Conservation (phyloP, 176 grass and related monocot species). For the Elymus sibiricus region DNA sequence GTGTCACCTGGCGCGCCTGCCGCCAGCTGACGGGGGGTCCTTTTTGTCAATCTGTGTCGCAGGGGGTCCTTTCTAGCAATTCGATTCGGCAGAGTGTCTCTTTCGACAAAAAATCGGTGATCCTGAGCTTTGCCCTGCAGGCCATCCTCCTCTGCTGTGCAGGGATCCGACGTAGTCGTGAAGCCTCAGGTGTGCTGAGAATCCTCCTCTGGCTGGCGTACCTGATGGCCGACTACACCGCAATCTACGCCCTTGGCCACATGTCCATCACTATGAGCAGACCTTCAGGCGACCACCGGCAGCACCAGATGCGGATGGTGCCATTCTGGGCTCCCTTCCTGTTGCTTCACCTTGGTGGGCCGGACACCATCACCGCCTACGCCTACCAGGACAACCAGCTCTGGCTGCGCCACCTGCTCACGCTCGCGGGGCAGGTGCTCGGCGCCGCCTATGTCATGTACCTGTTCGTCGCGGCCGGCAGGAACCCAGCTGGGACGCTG, state of each 20-base stretch:
- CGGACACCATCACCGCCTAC: conserved; percentile 45
- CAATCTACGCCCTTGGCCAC: conserved; percentile 39
- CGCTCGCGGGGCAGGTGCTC: neutral
- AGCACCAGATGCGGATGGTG: neutral
- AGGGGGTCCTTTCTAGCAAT: no score
- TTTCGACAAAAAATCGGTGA: no score
- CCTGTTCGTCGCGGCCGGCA: neutral
- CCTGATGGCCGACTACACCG: conserved; percentile 39
- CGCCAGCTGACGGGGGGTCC: no score
- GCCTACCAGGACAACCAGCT: conserved; percentile 35
- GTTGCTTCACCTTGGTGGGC: conserved; percentile 45
- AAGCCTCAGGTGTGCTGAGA: neutral
- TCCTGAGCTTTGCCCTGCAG: neutral
- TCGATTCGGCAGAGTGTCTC: no score
- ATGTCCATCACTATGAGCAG: neutral
- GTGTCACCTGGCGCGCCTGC: no score
- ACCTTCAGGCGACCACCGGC: neutral
- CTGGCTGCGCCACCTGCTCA: conserved; percentile 25
- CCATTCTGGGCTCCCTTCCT: conserved; percentile 43
- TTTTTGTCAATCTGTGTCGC: no score
- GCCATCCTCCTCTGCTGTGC: neutral
- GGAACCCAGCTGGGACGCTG: neutral
- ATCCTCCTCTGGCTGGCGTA: conserved; percentile 33
- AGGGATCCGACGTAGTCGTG: neutral
- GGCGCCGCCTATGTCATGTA: conserved; percentile 2